These are phyloP conservation scores for Fusarium goolgardi DNA, from an alignment of 2,329 filamentous ascomycete genomes.

Conservation along the genomic window DNA sequence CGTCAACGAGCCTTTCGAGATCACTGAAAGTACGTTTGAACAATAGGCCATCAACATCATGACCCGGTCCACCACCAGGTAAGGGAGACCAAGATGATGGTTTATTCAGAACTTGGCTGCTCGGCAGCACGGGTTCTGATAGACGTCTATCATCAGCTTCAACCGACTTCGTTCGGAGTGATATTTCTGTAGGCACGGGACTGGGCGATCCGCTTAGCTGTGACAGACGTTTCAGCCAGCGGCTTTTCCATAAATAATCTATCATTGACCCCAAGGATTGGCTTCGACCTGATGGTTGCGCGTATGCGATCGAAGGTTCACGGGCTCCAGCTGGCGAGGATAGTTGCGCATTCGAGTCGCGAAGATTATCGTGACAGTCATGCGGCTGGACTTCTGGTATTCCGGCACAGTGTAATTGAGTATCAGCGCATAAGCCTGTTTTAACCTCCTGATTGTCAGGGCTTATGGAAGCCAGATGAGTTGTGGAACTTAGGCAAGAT, in stretches of 20 bases:
- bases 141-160: slow-evolving; percentile 32
- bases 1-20: slow-evolving; percentile 60
- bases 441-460: background rate
- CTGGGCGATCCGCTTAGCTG: slow-evolving; percentile 43
- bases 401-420: background rate
- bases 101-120: slow-evolving; percentile 30
- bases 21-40: slow-evolving; percentile 56
- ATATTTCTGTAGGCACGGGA: slow-evolving; percentile 48
- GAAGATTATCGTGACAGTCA: slow-evolving; percentile 2
- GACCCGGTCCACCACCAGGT: slow-evolving; percentile 39
- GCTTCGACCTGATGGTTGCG: slow-evolving; percentile 32
- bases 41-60: slow-evolving; percentile 42
- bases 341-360: slow-evolving; percentile 8
- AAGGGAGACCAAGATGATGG: slow-evolving; percentile 32
- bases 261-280: slow-evolving; percentile 47
- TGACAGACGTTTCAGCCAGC: slow-evolving; percentile 52
- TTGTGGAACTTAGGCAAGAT: background rate
- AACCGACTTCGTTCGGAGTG: slow-evolving; percentile 20
- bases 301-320: slow-evolving; percentile 7
- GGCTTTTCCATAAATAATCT: slow-evolving; percentile 50
- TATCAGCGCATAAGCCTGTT: background rate
- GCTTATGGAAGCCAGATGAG: background rate
- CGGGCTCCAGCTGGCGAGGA: slow-evolving; percentile 2
- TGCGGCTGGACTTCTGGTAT: background rate
- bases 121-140: slow-evolving; percentile 42